Conservation (phyloP, 108 stramenopile genomes). For the Cylindrotheca fusiformis region DNA sequence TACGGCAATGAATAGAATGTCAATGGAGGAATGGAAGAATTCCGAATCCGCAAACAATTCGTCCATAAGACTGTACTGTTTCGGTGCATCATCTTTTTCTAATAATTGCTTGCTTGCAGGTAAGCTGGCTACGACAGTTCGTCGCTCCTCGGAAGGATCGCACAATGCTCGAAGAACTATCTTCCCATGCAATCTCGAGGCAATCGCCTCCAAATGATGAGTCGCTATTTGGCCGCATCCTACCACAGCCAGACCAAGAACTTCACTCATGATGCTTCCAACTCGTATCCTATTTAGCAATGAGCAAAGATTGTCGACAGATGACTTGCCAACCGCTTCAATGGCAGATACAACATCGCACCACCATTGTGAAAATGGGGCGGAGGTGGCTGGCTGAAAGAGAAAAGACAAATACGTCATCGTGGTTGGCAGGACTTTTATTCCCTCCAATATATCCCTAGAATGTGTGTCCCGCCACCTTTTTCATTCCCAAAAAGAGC, state of each 20-base stretch:
- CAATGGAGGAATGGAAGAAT: background rate
- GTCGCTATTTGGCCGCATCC: slow-evolving; percentile 45
- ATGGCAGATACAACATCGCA: no score
- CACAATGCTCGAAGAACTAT: slow-evolving; percentile 16
- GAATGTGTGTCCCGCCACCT: no score
- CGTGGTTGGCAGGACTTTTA: no score
- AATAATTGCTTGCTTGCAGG: background rate
- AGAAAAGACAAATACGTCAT: no score
- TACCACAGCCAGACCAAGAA: slow-evolving; percentile 24
- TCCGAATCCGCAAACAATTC: slow-evolving; percentile 3
- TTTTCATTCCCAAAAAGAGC: no score
- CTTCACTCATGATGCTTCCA: no score
- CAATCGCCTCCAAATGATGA: slow-evolving; percentile 28
- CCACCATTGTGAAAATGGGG: no score
- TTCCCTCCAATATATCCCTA: no score
- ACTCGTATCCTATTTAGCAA: no score
- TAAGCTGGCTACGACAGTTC: slow-evolving; percentile 9
- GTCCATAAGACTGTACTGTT: background rate
- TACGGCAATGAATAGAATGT: slow-evolving; percentile 35
- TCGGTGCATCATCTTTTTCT: background rate
- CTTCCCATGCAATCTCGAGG: background rate
- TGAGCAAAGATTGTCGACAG: no score
- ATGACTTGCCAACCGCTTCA: no score
- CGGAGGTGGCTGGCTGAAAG: no score
- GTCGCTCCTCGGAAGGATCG: slow-evolving; percentile 33